These are phyloP conservation scores for Ambrosiella beaveri DNA, from an alignment of 2,329 filamentous ascomycete genomes.

Conservation along the genomic window DNA sequence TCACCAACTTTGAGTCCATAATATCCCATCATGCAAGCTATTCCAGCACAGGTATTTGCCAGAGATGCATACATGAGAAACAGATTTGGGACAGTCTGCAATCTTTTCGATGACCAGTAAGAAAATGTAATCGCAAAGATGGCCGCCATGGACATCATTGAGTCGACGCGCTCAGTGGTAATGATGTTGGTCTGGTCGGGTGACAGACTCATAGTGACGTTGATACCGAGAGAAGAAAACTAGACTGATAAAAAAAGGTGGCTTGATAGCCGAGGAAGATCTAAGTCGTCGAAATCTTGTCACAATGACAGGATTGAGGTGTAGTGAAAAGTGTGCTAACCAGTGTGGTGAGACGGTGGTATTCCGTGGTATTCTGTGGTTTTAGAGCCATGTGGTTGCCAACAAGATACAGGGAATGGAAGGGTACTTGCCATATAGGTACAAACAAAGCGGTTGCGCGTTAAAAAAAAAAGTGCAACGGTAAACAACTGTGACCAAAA, in stretches of 20 bases:
- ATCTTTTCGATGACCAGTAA: conserved; percentile 31
- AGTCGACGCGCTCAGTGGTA: conserved; percentile 36
- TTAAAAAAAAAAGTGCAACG: too few relatives aligned
- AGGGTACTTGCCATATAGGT: neutral
- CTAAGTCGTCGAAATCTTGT: too few relatives aligned
- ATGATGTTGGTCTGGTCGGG: conserved; percentile 24
- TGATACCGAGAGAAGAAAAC: neutral
- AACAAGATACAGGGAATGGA: too few relatives aligned
- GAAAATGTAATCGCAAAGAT: conserved; percentile 35
- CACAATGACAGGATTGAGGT: too few relatives aligned
- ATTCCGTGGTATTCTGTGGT: neutral
- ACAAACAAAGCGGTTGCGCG: neutral
- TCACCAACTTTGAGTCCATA: conserved; percentile 40
- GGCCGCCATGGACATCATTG: conserved; percentile 33
- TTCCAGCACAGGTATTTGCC: conserved; percentile 40
- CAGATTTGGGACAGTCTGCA: conserved; percentile 42
- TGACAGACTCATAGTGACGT: conserved; percentile 17
- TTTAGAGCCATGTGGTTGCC: neutral
- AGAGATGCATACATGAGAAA: conserved; percentile 46
- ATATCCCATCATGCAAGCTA: conserved; percentile 54
- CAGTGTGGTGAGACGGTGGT: neutral
- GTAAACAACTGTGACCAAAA: too few relatives aligned
- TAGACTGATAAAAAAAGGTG: neutral
- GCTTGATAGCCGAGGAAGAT: too few relatives aligned
- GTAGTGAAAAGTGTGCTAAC: neutral